Percentiles rank a stretch among this genome's conserved stretches.
phyloP scores from a whole-genome alignment of 495 filamentous ascomycete species.

The Clavariopsis aquatica region DNA sequence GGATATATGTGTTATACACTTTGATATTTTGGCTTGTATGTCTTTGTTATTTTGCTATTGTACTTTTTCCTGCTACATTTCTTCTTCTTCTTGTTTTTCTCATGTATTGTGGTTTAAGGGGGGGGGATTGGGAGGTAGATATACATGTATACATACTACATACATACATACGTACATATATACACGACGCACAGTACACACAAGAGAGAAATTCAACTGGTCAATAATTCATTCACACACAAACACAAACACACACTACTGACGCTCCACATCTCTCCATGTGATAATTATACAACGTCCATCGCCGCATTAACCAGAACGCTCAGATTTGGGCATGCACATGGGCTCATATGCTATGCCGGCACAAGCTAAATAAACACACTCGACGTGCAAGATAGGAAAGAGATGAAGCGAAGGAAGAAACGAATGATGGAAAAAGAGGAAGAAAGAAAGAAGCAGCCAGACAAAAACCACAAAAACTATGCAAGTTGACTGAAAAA shows the following conservation, averaged over 20 bases:
- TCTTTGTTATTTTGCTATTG: background rate
- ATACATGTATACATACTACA: background rate
- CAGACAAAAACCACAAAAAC: too few relatives aligned
- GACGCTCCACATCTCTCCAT: too few relatives aligned
- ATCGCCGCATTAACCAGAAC: background rate
- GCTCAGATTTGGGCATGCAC: background rate
- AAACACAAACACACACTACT: too few relatives aligned
- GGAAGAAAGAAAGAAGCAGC: too few relatives aligned
- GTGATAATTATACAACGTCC: background rate
- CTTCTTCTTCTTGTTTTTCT: background rate
- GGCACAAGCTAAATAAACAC: background rate
- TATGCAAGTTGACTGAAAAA: too few relatives aligned
- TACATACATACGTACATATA: too few relatives aligned
- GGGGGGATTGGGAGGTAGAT: background rate
- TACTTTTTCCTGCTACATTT: background rate
- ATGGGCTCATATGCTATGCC: background rate
- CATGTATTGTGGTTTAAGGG: background rate
- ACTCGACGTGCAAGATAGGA: background rate
- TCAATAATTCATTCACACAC: background rate
- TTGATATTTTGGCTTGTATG: too few relatives aligned
- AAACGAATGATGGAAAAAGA: background rate
- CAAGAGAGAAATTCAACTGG: background rate
- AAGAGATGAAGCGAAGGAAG: background rate
- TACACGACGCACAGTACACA: too few relatives aligned
- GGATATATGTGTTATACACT: too few relatives aligned